phyloP scores from a whole-genome alignment of 1,284 basidiomycete species.

The Albatrellus sp. region DNA sequence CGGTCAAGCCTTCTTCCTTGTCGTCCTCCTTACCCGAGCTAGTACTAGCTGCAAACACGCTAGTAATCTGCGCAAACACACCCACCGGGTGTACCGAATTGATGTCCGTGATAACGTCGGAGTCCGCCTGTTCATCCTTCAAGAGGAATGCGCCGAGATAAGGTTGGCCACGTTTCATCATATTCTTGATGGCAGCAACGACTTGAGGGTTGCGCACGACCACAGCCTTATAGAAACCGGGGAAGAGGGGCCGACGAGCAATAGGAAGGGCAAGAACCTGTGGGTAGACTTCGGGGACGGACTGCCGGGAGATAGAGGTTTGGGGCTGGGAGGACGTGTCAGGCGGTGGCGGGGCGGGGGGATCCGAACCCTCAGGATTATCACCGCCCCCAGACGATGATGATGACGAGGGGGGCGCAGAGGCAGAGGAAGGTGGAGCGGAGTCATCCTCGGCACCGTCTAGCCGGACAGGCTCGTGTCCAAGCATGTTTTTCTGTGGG shows the following conservation, averaged over 20 bases:
- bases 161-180: conserved; percentile 93
- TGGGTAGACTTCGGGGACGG: conserved; percentile 82
- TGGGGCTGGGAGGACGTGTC: conserved; percentile 24
- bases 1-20: conserved; percentile 82
- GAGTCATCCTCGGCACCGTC: conserved; percentile 12
- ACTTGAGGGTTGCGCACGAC: conserved; percentile 86
- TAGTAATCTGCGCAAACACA: conserved; percentile 96
- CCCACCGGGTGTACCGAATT: conserved; percentile 89
- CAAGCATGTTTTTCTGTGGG: conserved; percentile 10
- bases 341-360: conserved; percentile 22
- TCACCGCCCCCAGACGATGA: conserved; percentile 14
- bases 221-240: conserved; percentile 96
- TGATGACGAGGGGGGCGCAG: conserved; percentile 14
- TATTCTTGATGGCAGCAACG: conserved; percentile 91
- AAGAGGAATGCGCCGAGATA: conserved; percentile 97
- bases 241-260: conserved; percentile 90
- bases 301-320: conserved; percentile 68
- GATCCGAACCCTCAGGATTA: conserved; percentile 8
- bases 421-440: conserved; percentile 11
- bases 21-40: conserved; percentile 43
- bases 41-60: conserved; percentile 67
- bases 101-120: conserved; percentile 84
- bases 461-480: conserved; percentile 10
- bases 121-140: conserved; percentile 90
- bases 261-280: conserved; percentile 95